phyloP scores from a whole-genome alignment of 2,329 filamentous ascomycete genomes.

The Calonectria hongkongensis region DNA sequence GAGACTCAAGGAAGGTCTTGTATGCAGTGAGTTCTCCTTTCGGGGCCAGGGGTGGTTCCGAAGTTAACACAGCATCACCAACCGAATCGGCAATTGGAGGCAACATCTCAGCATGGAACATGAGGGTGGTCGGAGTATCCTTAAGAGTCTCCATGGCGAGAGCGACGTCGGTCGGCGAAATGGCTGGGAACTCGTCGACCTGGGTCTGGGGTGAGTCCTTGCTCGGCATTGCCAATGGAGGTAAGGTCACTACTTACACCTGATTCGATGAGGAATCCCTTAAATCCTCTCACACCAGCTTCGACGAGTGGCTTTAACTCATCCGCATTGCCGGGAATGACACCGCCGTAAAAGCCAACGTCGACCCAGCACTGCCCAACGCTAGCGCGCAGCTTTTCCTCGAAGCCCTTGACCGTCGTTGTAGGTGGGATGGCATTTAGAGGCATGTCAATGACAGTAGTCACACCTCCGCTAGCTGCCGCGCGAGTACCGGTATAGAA shows the following conservation, averaged over 20 bases:
- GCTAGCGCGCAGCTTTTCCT: slow-evolving; percentile 90
- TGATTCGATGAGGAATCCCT: slow-evolving; percentile 97
- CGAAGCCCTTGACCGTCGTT: slow-evolving; percentile 87
- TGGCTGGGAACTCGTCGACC: slow-evolving; percentile 96
- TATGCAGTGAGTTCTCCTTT: slow-evolving; percentile 85
- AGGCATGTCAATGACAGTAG: slow-evolving; percentile 98
- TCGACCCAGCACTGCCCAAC: slow-evolving; percentile 96
- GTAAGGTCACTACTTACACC: slow-evolving; percentile 78
- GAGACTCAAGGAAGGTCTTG: slow-evolving; percentile 92
- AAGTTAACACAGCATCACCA: slow-evolving; percentile 83
- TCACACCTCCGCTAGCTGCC: slow-evolving; percentile 95
- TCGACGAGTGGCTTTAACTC: slow-evolving; percentile 88
- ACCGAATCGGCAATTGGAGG: slow-evolving; percentile 89
- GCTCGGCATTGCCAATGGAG: not conserved
- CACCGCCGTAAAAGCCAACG: slow-evolving; percentile 97
- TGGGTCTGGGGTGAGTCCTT: slow-evolving; percentile 59
- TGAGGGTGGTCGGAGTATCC: slow-evolving; percentile 89
- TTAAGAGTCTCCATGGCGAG: slow-evolving; percentile 88
- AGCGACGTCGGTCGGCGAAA: slow-evolving; percentile 86
- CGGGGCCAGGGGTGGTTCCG: slow-evolving; percentile 81
- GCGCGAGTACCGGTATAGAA: slow-evolving; percentile 96
- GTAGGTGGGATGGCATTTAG: slow-evolving; percentile 97
- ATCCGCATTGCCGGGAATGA: slow-evolving; percentile 90
- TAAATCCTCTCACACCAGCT: slow-evolving; percentile 94
- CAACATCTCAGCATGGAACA: slow-evolving; percentile 99